phyloP scores from a whole-genome alignment of 202 grass and related monocot species.

The Carex arenaria region DNA sequence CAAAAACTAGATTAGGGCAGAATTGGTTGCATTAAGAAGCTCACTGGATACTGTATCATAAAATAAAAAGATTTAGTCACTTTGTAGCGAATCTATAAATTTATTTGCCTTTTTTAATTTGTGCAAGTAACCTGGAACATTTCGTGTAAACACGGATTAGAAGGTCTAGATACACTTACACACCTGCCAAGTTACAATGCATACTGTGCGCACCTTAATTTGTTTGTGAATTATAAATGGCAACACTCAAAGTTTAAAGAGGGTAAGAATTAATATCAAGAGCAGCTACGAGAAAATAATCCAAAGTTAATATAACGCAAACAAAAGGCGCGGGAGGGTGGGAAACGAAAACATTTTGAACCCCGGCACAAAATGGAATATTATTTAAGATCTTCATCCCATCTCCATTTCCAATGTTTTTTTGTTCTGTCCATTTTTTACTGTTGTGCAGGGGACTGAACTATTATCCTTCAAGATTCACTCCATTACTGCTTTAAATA shows the following conservation, averaged over 20 bases:
- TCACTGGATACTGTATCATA: neutral
- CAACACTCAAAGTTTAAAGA: neutral
- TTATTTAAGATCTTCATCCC: neutral
- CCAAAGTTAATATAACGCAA: neutral
- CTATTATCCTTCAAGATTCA: neutral
- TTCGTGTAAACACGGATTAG: neutral
- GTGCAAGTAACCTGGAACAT: neutral
- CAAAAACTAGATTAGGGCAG: neutral
- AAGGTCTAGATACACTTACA: neutral
- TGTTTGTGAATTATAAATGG: neutral
- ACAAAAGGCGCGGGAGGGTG: constrained; percentile 19
- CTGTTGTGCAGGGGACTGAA: neutral
- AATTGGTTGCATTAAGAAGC: neutral
- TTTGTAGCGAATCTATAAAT: neutral
- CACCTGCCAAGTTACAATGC: neutral
- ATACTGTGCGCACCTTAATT: neutral
- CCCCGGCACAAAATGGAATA: neutral
- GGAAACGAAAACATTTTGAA: constrained; percentile 18
- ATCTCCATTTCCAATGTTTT: neutral
- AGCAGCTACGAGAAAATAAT: neutral
- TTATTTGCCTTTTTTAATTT: neutral
- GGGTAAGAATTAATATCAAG: neutral
- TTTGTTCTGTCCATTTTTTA: constrained; percentile 4
- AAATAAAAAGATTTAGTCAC: neutral
- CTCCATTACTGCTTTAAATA: neutral